Percentiles rank a stretch among this genome's conserved stretches.
Evolutionary conservation across 352 stramenopile genomes (phyloP).

Genomic region (Globisporangium cederbergense): DNA sequence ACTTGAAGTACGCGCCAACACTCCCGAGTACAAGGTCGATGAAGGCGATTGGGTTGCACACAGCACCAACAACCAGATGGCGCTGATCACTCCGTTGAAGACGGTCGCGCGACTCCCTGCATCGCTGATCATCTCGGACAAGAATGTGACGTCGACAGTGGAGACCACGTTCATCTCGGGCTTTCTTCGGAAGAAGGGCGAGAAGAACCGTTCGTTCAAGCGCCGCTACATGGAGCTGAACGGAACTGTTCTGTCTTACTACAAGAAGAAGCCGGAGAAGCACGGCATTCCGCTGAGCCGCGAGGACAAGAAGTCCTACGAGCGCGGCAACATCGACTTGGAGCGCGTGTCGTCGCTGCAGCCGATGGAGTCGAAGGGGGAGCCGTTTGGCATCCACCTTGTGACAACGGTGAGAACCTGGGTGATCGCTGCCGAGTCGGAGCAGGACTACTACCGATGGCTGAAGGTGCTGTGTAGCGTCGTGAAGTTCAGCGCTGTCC

Average conservation of each 20-base stretch:
- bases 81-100: constrained; percentile 80
- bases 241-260: constrained; percentile 69
- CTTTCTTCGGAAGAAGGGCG: constrained; percentile 77
- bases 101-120: constrained; percentile 71
- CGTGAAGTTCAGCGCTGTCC: constrained; percentile 78
- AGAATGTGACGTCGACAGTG: constrained; percentile 11
- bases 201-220: constrained; percentile 83
- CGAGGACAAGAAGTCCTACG: constrained; percentile 73
- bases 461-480: constrained; percentile 74
- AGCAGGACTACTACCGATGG: constrained; percentile 78
- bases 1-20: constrained; percentile 87
- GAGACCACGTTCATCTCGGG: constrained; percentile 41
- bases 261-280: constrained; percentile 85
- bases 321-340: constrained; percentile 74
- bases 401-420: constrained; percentile 78
- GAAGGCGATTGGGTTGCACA: constrained; percentile 86
- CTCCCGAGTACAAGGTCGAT: constrained; percentile 83
- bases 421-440: constrained; percentile 68
- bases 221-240: constrained; percentile 84
- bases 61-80: constrained; percentile 77
- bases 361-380: constrained; percentile 57
- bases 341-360: constrained; percentile 79
- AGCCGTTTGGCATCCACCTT: constrained; percentile 74
- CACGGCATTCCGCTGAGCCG: constrained; percentile 63
- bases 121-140: constrained; percentile 67